Evolutionary conservation across 441 rosid genomes (phyloP).

Genomic region (Gossypium trilobum): DNA sequence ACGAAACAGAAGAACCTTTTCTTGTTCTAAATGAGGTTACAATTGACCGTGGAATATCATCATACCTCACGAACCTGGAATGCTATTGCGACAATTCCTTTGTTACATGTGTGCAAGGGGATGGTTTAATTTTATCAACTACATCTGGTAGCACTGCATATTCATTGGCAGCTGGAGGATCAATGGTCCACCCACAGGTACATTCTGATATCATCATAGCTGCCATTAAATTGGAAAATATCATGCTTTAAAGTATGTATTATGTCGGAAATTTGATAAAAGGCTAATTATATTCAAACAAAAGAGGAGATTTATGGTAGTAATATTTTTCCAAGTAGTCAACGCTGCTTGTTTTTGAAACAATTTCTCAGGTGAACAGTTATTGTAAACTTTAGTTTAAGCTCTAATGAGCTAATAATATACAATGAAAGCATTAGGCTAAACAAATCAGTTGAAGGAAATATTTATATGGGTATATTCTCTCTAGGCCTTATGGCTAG

Average conservation of each 20-base stretch:
- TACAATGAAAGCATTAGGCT: no score
- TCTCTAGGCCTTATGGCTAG: no score
- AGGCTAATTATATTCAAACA: neutral
- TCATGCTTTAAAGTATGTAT: neutral
- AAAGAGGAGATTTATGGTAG: no score
- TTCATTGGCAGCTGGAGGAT: slow-evolving; percentile 97
- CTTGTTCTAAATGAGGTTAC: slow-evolving; percentile 94
- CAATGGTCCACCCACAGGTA: slow-evolving; percentile 99
- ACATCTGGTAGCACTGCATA: slow-evolving; percentile 99
- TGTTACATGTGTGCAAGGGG: slow-evolving; percentile 95
- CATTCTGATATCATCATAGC: neutral
- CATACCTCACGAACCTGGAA: slow-evolving; percentile 90
- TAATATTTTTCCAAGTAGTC: no score
- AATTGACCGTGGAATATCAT: slow-evolving; percentile 89
- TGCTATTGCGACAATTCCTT: slow-evolving; percentile 90
- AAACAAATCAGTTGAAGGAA: no score
- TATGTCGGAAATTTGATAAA: neutral
- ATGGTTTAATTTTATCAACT: slow-evolving; percentile 90
- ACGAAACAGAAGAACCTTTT: slow-evolving; percentile 60
- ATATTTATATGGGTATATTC: no score
- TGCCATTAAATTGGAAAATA: neutral
- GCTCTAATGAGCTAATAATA: no score
- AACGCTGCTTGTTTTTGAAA: no score
- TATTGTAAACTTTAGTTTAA: no score
- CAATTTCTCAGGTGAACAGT: no score